Evolutionary conservation across 306 rosid genomes (phyloP).

Genomic region (Pyrus pyrifolia): DNA sequence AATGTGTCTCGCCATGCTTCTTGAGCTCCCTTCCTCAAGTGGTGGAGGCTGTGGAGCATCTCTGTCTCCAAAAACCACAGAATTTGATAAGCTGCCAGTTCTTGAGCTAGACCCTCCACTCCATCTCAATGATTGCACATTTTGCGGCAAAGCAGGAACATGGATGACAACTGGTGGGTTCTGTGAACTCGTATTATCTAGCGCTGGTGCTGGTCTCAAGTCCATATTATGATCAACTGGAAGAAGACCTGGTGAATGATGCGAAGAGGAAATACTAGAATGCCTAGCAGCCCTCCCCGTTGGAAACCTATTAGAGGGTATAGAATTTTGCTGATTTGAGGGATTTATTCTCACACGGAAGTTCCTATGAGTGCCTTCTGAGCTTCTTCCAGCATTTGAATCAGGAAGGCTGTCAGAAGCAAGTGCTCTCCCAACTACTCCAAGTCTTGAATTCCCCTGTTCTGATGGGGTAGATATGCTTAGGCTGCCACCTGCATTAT

Average conservation of each 20-base stretch:
- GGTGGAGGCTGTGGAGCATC: slow-evolving; percentile 37
- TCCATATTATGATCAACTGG: slow-evolving; percentile 51
- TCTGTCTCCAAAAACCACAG: slow-evolving; percentile 39
- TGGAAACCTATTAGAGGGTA: slow-evolving; percentile 34
- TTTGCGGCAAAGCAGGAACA: slow-evolving; percentile 61
- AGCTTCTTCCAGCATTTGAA: slow-evolving; percentile 40
- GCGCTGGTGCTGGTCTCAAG: slow-evolving; percentile 46
- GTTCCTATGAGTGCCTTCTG: slow-evolving; percentile 58
- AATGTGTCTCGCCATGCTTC: slow-evolving; percentile 51
- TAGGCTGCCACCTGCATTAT: slow-evolving; percentile 31
- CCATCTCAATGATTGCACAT: slow-evolving; percentile 60
- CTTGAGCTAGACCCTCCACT: slow-evolving; percentile 61
- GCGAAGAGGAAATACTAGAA: slow-evolving; percentile 44
- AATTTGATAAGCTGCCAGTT: slow-evolving; percentile 40
- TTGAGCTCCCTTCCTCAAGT: slow-evolving; percentile 48
- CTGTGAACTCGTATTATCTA: slow-evolving; percentile 53
- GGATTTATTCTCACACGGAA: slow-evolving; percentile 62
- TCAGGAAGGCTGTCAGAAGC: slow-evolving; percentile 40
- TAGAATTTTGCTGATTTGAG: slow-evolving; percentile 48
- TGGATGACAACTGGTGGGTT: slow-evolving; percentile 46
- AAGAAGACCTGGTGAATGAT: slow-evolving; percentile 39
- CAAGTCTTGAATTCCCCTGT: slow-evolving; percentile 46
- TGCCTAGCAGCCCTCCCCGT: slow-evolving; percentile 48
- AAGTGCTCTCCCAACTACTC: slow-evolving; percentile 42
- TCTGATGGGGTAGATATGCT: slow-evolving; percentile 44